A percentile compares a stretch with the other conserved stretches of the same genome.
Evolutionary conservation across 2,329 filamentous ascomycete genomes (phyloP).

Genomic region (Ophiocordyceps camponoti-saundersi): DNA sequence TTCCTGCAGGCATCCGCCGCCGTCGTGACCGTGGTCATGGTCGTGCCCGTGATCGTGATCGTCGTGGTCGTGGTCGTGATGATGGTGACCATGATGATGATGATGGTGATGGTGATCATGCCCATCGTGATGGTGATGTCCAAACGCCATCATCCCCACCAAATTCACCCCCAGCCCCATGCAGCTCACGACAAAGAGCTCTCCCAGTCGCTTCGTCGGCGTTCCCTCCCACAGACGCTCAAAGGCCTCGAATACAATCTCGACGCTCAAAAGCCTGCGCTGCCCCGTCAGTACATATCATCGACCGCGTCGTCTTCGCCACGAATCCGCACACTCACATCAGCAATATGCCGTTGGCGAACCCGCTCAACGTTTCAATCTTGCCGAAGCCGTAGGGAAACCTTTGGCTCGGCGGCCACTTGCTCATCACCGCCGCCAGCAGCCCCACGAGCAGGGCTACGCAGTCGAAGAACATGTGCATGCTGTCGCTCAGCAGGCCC

Average conservation of each 20-base stretch:
- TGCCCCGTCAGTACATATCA: slow-evolving; percentile 3
- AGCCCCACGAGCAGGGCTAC: slow-evolving; percentile 80
- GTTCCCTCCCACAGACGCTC: slow-evolving; percentile 73
- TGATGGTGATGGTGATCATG: slow-evolving; percentile 18
- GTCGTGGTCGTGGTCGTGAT: slow-evolving; percentile 28
- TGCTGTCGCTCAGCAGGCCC: slow-evolving; percentile 89
- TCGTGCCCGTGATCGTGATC: slow-evolving; percentile 26
- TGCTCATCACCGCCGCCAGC: slow-evolving; percentile 84
- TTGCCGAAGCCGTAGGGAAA: slow-evolving; percentile 96
- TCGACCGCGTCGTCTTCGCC: background rate
- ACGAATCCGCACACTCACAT: slow-evolving; percentile 38
- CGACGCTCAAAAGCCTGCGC: slow-evolving; percentile 69
- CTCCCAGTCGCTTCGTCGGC: slow-evolving; percentile 67
- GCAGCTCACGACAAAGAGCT: slow-evolving; percentile 77
- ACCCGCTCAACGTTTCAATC: slow-evolving; percentile 88
- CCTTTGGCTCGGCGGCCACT: slow-evolving; percentile 77
- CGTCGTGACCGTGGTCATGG: slow-evolving; percentile 23
- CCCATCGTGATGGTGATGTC: slow-evolving; percentile 36
- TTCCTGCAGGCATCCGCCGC: slow-evolving; percentile 9
- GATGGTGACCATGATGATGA: slow-evolving; percentile 13
- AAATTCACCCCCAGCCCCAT: slow-evolving; percentile 80
- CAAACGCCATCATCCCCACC: slow-evolving; percentile 78
- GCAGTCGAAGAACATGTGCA: slow-evolving; percentile 99
- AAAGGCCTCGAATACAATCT: slow-evolving; percentile 89
- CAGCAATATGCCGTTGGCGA: slow-evolving; percentile 89